A percentile compares a stretch with the other conserved stretches of the same genome.
Evolutionary conservation across 768 basidiomycete species (phyloP).

Genomic region (Phylloporus arenicola): DNA sequence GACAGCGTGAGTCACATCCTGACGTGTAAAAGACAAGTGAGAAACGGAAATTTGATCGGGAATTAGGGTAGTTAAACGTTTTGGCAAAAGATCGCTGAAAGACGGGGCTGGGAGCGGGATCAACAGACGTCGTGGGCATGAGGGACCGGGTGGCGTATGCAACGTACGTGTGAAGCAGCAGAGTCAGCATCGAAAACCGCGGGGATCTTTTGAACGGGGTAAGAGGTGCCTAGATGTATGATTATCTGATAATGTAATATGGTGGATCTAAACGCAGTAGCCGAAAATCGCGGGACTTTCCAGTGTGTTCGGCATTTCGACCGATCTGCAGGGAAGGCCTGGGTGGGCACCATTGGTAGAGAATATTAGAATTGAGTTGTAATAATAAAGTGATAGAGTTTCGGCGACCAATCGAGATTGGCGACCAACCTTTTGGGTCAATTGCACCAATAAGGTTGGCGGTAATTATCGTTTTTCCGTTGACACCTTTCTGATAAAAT

Average conservation of each 20-base stretch:
- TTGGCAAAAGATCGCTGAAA: slow-evolving; percentile 19
- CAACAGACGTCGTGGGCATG: not conserved
- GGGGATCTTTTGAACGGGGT: too few species aligned
- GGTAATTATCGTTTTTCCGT: slow-evolving; percentile 25
- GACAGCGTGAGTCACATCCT: slow-evolving; percentile 4
- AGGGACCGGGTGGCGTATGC: not conserved
- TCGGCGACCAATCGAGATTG: slow-evolving; percentile 39
- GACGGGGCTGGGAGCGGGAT: slow-evolving; percentile 11
- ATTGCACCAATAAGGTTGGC: slow-evolving; percentile 33
- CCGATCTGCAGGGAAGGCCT: slow-evolving; percentile 23
- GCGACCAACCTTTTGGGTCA: slow-evolving; percentile 38
- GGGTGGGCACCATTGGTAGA: not conserved
- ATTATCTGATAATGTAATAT: slow-evolving; percentile 12
- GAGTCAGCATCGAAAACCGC: not conserved
- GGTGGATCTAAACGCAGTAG: slow-evolving; percentile 3
- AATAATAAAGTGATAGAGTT: slow-evolving; percentile 54
- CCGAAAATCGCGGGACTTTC: slow-evolving; percentile 24
- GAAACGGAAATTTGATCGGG: slow-evolving; percentile 21
- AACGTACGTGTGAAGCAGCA: not conserved
- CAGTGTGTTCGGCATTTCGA: slow-evolving; percentile 9
- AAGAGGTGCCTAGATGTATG: not conserved
- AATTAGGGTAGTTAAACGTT: slow-evolving; percentile 32
- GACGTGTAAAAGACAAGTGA: slow-evolving; percentile 21
- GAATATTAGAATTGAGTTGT: slow-evolving; percentile 35
- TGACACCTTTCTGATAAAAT: slow-evolving; percentile 27